phyloP scores from a whole-genome alignment of 2,329 filamentous ascomycete species.

The Fusarium anthophilum region DNA sequence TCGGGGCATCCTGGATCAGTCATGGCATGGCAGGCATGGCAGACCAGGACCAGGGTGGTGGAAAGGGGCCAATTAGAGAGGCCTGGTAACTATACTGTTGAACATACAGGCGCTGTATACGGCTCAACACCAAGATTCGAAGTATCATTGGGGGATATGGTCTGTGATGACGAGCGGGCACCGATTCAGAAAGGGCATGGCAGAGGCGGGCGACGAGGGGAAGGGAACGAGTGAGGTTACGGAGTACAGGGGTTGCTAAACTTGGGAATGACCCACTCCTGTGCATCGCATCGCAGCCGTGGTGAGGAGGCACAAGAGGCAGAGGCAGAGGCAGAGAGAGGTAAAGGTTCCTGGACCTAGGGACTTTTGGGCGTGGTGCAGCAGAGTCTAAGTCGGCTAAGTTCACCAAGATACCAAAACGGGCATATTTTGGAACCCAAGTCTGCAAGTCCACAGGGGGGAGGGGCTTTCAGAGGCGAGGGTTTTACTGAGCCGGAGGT shows the following conservation, averaged over 20 bases:
- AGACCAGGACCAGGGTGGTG: constrained; percentile 32
- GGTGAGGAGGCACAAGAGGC: constrained; percentile 21
- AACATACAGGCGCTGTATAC: constrained; percentile 29
- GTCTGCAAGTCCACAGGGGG: constrained; percentile 37
- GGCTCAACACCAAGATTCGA: constrained; percentile 31
- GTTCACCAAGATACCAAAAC: constrained; percentile 24
- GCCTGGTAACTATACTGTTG: constrained; percentile 27
- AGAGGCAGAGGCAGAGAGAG: background rate
- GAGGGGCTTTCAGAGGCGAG: constrained; percentile 23
- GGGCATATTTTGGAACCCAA: constrained; percentile 20
- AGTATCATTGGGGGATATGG: constrained; percentile 36
- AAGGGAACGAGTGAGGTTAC: constrained; percentile 10
- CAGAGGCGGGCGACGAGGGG: constrained; percentile 25
- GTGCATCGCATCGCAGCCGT: constrained; percentile 15
- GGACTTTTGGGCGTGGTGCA: constrained; percentile 22
- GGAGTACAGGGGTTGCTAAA: constrained; percentile 32
- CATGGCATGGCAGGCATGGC: constrained; percentile 17
- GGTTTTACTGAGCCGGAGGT: constrained; percentile 30
- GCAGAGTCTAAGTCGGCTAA: constrained; percentile 2
- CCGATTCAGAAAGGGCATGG: constrained; percentile 28
- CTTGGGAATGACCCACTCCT: constrained; percentile 31
- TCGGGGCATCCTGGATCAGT: constrained; percentile 37
- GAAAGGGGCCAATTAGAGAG: constrained; percentile 38
- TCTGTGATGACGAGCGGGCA: constrained; percentile 39
- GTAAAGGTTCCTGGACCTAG: constrained; percentile 8